Percentiles rank a stretch among this genome's conserved stretches.
phyloP scores from a whole-genome alignment of 1,284 basidiomycete genomes.

The Apiotrichum akiyoshidainum region DNA sequence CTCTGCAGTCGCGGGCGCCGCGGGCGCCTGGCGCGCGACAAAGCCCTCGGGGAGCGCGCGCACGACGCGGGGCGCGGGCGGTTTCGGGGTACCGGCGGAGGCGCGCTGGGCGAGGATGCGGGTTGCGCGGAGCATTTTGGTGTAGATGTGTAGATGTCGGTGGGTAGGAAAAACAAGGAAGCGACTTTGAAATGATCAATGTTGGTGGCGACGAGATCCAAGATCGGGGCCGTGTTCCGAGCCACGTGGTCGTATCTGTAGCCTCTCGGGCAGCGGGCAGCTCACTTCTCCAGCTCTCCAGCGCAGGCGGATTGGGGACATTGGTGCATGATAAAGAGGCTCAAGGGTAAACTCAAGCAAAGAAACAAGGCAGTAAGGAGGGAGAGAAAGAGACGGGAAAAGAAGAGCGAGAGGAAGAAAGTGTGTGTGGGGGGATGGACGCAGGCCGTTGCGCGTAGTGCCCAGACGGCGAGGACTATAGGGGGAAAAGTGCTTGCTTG shows the following conservation, averaged over 20 bases:
- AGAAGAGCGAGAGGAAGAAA: neutral
- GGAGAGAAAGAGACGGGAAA: neutral
- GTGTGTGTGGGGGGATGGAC: too few species aligned
- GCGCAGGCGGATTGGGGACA: neutral
- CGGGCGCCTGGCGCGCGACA: neutral
- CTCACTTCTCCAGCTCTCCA: too few species aligned
- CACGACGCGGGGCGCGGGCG: neutral
- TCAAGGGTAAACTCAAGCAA: neutral
- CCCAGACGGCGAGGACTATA: too few species aligned
- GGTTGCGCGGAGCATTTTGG: neutral
- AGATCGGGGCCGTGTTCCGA: too few species aligned
- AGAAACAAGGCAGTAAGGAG: neutral
- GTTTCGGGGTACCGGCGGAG: too few species aligned
- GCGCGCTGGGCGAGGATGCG: neutral
- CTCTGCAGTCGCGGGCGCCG: too few species aligned
- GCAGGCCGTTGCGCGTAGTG: too few species aligned
- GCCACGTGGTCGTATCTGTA: too few species aligned
- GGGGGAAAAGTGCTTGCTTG: too few species aligned
- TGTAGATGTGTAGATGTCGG: neutral
- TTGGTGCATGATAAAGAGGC: neutral
- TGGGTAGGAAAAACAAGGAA: neutral
- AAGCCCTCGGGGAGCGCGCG: neutral
- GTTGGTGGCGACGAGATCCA: too few species aligned
- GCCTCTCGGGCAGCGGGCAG: too few species aligned
- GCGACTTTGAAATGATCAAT: neutral